phyloP scores from a whole-genome alignment of 208 protist genomes.

The Crithidia brevicula region DNA sequence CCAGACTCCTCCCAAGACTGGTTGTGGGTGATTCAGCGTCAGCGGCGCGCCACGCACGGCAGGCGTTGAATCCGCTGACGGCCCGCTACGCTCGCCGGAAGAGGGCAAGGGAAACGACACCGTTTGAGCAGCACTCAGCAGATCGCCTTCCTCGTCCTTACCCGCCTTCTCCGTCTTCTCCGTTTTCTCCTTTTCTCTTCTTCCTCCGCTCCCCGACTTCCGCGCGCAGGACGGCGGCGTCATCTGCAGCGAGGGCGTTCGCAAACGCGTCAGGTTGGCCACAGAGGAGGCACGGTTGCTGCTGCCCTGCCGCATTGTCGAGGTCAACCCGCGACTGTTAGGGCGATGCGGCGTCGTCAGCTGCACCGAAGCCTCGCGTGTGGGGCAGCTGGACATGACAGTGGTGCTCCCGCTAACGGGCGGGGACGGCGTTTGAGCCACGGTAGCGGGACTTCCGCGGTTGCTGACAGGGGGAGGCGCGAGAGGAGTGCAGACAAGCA shows the following conservation, averaged over 20 bases:
- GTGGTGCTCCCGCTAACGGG: not conserved
- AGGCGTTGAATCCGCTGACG: not conserved
- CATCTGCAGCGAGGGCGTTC: not conserved
- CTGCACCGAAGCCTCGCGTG: not conserved
- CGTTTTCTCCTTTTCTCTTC: not conserved
- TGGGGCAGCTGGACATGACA: not conserved
- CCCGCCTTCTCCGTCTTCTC: not conserved
- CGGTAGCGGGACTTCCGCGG: too few relatives aligned
- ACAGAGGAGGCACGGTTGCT: not conserved
- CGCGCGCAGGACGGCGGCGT: not conserved
- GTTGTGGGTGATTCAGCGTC: conserved; percentile 12
- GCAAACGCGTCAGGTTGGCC: not conserved
- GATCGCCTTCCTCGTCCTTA: not conserved
- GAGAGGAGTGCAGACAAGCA: conserved; percentile 23
- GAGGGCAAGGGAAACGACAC: conserved; percentile 5
- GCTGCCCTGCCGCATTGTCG: not conserved
- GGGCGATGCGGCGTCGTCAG: not conserved
- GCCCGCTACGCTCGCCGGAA: not conserved
- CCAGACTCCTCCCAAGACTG: conserved; percentile 22
- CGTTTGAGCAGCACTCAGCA: conserved; percentile 1
- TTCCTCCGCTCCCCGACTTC: not conserved
- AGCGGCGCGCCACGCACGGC: not conserved
- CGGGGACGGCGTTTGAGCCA: conserved; percentile 6
- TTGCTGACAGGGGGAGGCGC: not conserved
- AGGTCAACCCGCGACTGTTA: not conserved